Evolutionary conservation across 306 rosid genomes (phyloP), one percentile per base, ranked within the genome.

Genomic region (Malus sylvestris): DNA sequence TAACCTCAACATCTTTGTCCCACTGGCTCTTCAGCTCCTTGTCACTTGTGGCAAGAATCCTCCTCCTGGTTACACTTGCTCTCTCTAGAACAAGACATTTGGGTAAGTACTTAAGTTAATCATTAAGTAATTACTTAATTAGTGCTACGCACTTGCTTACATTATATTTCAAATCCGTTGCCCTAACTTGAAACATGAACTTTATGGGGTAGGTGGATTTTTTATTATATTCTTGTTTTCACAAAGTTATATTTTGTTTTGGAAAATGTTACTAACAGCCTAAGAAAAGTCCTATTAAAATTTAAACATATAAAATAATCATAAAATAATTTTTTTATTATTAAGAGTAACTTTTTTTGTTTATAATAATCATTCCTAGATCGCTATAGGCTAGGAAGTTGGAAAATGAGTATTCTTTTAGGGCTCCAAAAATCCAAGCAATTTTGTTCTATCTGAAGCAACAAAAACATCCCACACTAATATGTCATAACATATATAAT

Each of bases 31-130:
- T 82, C 97, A 96, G 87, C 97, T 96, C 20, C 97, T 96, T 18
- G 74, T 96, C 20, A 59, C 96, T 64, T 96, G 99, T 83, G 99
- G 99, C 4, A 96, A 96, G 81, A 76, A 84, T 5, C 99, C 99
- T 75, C 98, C 99, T 80, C 88, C 96, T 82, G 99, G 99, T 75
- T 96, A 83, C 91, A 96, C 99, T 20, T 96, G 99, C 89, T 78
- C 97, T 70, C 89, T 95, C 49, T 95, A 87, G 65, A 79, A 81
- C 74, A 60, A 60, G 44, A 32, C 14, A 22, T 25, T 16, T 68
- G 78, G 78, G 86, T 83, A 81, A 82, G 89, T 80, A 25, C 19
- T 35, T 67, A 33, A 25, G 32, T 29, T 38, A 72, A 49, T 57
- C n/a, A 73, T 73, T 59, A 33, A 8, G 58, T 73, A 42, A 12